Conservation (phyloP, 345 rosid species). For the Pistacia integerrima region DNA sequence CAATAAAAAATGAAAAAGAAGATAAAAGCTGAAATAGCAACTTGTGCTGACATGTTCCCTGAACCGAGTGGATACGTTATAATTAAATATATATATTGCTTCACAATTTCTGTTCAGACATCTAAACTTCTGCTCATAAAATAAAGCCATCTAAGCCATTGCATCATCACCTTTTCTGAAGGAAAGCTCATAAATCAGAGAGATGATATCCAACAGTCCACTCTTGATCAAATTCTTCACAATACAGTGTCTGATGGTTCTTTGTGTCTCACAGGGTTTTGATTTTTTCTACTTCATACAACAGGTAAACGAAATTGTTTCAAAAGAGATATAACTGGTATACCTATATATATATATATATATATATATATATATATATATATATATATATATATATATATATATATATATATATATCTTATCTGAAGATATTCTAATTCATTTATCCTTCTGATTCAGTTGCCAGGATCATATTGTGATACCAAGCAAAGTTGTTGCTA, state of each 20-base stretch:
- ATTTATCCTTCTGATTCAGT: background rate
- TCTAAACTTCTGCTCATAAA: no score
- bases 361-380: background rate
- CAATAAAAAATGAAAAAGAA: no score
- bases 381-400: background rate
- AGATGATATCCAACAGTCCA: slow-evolving; percentile 10
- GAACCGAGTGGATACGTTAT: no score
- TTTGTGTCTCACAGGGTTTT: slow-evolving; percentile 3
- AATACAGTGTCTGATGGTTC: slow-evolving; percentile 7
- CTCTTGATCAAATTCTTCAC: slow-evolving; percentile 3
- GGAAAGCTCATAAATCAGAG: background rate
- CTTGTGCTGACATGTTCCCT: no score
- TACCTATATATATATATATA: no score
- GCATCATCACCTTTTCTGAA: no score
- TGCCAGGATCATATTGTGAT: background rate
- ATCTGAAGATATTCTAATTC: background rate
- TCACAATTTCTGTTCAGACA: no score
- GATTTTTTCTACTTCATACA: slow-evolving; percentile 4
- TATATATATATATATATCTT: background rate
- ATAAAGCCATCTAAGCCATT: no score
- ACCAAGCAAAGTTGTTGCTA: background rate
- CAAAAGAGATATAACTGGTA: background rate
- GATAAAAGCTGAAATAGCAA: no score
- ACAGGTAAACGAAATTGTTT: slow-evolving; percentile 2
- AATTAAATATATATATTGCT: no score